Conservation (phyloP, 306 rosid genomes). For the Gleditsia sinensis region DNA sequence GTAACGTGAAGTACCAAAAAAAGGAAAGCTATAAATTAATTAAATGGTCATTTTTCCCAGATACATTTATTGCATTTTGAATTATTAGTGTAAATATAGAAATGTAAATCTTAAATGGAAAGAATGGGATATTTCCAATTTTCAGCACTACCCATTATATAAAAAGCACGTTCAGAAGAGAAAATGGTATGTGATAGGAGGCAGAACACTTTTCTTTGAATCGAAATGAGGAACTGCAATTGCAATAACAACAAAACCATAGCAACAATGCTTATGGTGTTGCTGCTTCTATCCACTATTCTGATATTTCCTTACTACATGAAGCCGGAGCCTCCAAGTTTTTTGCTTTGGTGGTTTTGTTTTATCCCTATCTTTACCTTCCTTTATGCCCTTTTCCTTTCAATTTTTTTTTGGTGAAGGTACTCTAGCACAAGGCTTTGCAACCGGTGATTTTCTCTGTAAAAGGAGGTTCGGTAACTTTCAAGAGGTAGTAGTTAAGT, state of each 20-base stretch:
- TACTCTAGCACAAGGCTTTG: too few relatives aligned
- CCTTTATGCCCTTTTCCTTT: constrained; percentile 30
- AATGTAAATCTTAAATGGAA: too few relatives aligned
- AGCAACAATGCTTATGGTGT: constrained; percentile 34
- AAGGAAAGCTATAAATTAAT: too few relatives aligned
- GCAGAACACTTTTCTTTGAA: not conserved
- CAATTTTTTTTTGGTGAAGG: constrained; percentile 37
- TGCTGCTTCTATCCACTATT: constrained; percentile 28
- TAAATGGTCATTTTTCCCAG: too few relatives aligned
- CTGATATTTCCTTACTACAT: constrained; percentile 29
- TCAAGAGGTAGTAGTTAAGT: not conserved
- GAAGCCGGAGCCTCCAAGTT: not conserved
- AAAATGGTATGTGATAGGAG: too few relatives aligned
- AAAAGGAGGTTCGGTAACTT: not conserved
- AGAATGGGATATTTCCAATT: too few relatives aligned
- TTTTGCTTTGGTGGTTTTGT: constrained; percentile 1
- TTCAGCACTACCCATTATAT: too few relatives aligned
- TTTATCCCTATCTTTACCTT: constrained; percentile 39
- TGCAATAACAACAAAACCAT: constrained; percentile 33
- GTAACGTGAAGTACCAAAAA: too few relatives aligned
- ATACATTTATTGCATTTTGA: too few relatives aligned
- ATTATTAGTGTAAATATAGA: too few relatives aligned
- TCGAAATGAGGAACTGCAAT: constrained; percentile 13
- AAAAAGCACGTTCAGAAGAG: too few relatives aligned
- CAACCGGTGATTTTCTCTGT: not conserved